Base-by-base conservation (phyloP, 2,329 filamentous ascomycete species). In the Tolypocladium paradoxum region DNA sequence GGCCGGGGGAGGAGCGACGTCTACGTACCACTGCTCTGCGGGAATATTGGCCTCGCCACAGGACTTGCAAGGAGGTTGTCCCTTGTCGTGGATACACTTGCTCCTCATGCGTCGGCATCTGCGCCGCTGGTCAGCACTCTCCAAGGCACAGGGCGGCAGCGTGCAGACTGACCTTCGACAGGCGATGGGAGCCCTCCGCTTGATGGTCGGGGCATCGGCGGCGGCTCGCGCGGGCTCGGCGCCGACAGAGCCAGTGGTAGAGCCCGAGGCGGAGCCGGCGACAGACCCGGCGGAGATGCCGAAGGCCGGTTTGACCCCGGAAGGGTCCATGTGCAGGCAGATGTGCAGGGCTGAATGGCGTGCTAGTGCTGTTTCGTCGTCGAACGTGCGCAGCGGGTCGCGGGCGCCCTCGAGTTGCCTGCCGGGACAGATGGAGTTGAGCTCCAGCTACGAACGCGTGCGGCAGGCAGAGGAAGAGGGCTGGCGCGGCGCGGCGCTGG, bases 31-130 rank as follows among this genome's bases (percentile, higher is more conserved):
- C 62, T 77, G 75, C 27, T 71, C 68, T 12, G 73, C 61, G 24
- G 64, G 62, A 20, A 77, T 66, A n/a, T 76, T 76, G 14, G 77
- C 74, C 50, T 77, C 73, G 22, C 65, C 62, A 56, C 79, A 82
- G 6, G 75, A 68, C 53, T 76, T 74, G 57, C 79, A 82, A 18
- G 77, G 77, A 29, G 76, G 68, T 24, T 66, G 64, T 4, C 67
- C 70, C 50, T 72, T 75, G 9, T 77, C 73, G 57, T 79, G 76
- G 20, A 76, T 60, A 58, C 78, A 81, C 65, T 79, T 81, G 62
- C 75, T 79, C 55, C 78, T 73, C 70, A 80, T 76, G 35, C 76
- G 75, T 35, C 78, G 77, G 57, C 78, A 81, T 68, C 76, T 78
- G 51, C n/a, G 34, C 47, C 22, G 35, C 16, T 16, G 16, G 27